Evolutionary conservation across 139 green algal species (phyloP), one percentile per base, ranked within the genome.

Genomic region (Pleodorina starrii): DNA sequence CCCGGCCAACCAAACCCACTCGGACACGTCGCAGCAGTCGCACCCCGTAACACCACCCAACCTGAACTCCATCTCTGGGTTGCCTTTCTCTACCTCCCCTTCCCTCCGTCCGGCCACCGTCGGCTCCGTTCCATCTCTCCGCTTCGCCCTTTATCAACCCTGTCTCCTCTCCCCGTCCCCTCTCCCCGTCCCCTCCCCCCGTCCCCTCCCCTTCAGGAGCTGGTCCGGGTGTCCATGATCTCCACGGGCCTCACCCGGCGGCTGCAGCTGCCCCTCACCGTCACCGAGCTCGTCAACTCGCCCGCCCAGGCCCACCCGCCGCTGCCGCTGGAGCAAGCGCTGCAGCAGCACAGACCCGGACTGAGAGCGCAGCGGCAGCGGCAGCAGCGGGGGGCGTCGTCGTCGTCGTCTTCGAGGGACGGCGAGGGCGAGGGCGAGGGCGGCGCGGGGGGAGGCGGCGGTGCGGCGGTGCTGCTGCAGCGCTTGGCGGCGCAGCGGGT

Each of bases 161-260:
- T n/a, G n/a, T n/a, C n/a, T n/a, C n/a, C n/a, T n/a, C n/a, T n/a
- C n/a, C n/a, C n/a, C n/a, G n/a, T n/a, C n/a, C n/a, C n/a, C n/a
- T n/a, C n/a, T n/a, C n/a, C n/a, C n/a, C n/a, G n/a, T n/a, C n/a
- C n/a, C n/a, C n/a, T n/a, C n/a, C n/a, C n/a, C n/a, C n/a, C n/a
- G n/a, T n/a, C n/a, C n/a, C n/a, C n/a, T n/a, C n/a, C n/a, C n/a
- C n/a, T n/a, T n/a, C 63, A 91, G 78, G 92, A 96, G 27, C 92
- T 96, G 72, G 72, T 94, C 51, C 73, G 83, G 4, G 94, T 91
- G 11, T 71, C 90, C 38, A 83, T 94, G 82, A 27, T 91, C 17
- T 19, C 79, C 48, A 92, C 92, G 27, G 93, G 91, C 50, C 43
- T 81, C 36, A 43, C 51, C 0, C 72, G n/a, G 43, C 48, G 68